Percentiles rank a stretch among this genome's conserved stretches.
These are phyloP conservation scores for Aspergillus affinis DNA, from an alignment of 495 filamentous ascomycete species.

Conservation along the genomic window DNA sequence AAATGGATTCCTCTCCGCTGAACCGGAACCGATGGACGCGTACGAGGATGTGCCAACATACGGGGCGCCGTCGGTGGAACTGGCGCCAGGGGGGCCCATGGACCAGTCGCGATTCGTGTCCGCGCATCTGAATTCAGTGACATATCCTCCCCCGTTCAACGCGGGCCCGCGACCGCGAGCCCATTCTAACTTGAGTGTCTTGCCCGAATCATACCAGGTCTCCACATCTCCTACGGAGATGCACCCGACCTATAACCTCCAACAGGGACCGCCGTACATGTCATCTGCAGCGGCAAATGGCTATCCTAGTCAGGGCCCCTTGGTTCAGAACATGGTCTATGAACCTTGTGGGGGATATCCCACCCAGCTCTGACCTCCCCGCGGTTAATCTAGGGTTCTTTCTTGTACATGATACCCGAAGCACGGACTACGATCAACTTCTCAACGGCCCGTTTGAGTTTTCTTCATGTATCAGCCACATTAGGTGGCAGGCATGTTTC, in stretches of 20 bases:
- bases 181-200: conserved; percentile 22
- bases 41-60: conserved; percentile 14
- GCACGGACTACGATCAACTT: conserved; percentile 2
- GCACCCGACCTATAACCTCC: conserved; percentile 16
- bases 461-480: not conserved
- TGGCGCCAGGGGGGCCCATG: conserved; percentile 13
- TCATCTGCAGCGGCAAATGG: conserved; percentile 17
- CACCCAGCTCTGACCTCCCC: conserved; percentile 1
- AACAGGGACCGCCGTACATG: conserved; percentile 14
- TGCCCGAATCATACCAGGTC: conserved; percentile 28
- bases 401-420: conserved; percentile 11
- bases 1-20: conserved; percentile 29
- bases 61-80: conserved; percentile 9
- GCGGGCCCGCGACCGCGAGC: conserved; percentile 25
- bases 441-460: not conserved
- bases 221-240: conserved; percentile 24
- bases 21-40: conserved; percentile 29
- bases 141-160: conserved; percentile 43
- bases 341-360: conserved; percentile 16
- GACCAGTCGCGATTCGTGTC: conserved; percentile 17
- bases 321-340: conserved; percentile 17
- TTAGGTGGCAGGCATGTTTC: not conserved
- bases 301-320: conserved; percentile 15
- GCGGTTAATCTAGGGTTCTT: conserved; percentile 4
- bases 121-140: conserved; percentile 36